Evolutionary conservation across 2,329 filamentous ascomycete genomes (phyloP).

Genomic region (Neonectria punicea): DNA sequence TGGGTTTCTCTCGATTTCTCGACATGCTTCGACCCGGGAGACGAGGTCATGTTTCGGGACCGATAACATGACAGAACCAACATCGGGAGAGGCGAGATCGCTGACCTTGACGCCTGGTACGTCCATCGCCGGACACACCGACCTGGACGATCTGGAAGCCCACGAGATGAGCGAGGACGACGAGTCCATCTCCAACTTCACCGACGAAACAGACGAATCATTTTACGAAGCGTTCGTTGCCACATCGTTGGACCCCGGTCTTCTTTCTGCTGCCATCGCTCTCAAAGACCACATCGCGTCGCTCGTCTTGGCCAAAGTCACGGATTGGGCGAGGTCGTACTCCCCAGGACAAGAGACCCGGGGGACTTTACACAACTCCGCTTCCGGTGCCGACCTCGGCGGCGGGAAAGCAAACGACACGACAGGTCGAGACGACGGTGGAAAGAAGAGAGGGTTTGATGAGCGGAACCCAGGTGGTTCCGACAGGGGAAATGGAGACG

Average conservation of each 20-base stretch:
- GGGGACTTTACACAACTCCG: background rate
- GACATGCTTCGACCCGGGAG: background rate
- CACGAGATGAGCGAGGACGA: slow-evolving; percentile 22
- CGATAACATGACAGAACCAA: background rate
- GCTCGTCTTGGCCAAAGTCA: slow-evolving; percentile 12
- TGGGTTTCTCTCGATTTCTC: background rate
- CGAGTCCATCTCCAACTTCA: slow-evolving; percentile 25
- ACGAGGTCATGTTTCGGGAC: background rate
- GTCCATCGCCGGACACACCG: background rate
- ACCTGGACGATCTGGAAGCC: background rate
- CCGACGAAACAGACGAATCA: slow-evolving; percentile 27
- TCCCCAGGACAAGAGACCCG: background rate
- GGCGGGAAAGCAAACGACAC: background rate
- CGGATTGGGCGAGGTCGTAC: slow-evolving; percentile 24
- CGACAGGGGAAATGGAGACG: slow-evolving; percentile 23
- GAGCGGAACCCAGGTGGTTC: background rate
- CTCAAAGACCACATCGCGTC: slow-evolving; percentile 25
- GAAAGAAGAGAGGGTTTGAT: slow-evolving; percentile 28
- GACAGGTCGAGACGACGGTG: background rate
- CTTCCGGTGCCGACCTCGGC: background rate
- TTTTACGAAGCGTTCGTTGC: slow-evolving; percentile 25
- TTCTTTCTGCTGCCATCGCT: slow-evolving; percentile 7
- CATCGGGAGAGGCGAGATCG: background rate
- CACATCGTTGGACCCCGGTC: slow-evolving; percentile 13
- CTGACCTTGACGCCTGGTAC: slow-evolving; percentile 13